These are phyloP conservation scores for Ciborinia camelliae DNA, from an alignment of 2,329 filamentous ascomycete species.

Conservation along the genomic window DNA sequence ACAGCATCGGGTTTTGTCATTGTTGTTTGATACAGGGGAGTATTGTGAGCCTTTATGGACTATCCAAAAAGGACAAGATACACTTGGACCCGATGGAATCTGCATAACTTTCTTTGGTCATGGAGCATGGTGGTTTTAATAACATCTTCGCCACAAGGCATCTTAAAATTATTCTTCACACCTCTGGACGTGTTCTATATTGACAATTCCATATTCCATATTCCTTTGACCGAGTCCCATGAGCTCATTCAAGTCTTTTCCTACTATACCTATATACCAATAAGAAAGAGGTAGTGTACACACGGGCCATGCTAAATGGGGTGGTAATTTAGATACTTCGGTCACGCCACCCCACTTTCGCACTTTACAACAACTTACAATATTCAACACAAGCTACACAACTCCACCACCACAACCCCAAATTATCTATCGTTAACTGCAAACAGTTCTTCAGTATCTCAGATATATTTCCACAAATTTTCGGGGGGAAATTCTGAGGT, in stretches of 20 bases:
- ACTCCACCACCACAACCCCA: background rate
- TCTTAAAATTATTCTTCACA: background rate
- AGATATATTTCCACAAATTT: background rate
- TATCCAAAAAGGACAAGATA: background rate
- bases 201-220: no score
- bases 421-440: background rate
- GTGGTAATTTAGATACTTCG: background rate
- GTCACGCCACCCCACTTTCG: background rate
- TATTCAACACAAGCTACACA: constrained; percentile 1
- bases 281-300: background rate
- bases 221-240: background rate
- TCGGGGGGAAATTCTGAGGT: background rate
- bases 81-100: background rate
- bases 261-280: background rate
- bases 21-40: background rate
- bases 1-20: background rate
- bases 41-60: background rate
- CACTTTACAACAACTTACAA: constrained; percentile 4
- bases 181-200: background rate
- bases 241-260: background rate
- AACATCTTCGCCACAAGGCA: background rate
- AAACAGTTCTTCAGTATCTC: background rate
- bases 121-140: background rate
- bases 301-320: background rate
- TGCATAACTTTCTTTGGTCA: background rate